phyloP scores from a whole-genome alignment of 495 filamentous ascomycete species.

The Daldinia concentrica region DNA sequence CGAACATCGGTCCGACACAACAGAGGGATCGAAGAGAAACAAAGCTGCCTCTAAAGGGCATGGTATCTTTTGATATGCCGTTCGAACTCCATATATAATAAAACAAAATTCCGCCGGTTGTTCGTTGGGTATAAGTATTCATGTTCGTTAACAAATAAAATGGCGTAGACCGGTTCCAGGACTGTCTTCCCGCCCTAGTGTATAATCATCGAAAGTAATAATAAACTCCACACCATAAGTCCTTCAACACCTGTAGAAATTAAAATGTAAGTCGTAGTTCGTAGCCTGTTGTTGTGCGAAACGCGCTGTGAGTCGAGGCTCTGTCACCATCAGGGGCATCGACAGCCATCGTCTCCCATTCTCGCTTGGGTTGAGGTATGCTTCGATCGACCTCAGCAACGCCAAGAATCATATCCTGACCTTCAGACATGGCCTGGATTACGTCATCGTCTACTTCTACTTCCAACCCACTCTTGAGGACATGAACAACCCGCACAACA shows the following conservation, averaged over 20 bases:
- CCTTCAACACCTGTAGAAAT: slow-evolving; percentile 19
- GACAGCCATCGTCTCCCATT: slow-evolving; percentile 63
- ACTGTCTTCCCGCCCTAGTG: slow-evolving; percentile 22
- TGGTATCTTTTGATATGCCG: slow-evolving; percentile 42
- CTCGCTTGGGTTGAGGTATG: slow-evolving; percentile 52
- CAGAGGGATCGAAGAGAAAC: slow-evolving; percentile 30
- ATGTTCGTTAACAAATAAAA: slow-evolving; percentile 38
- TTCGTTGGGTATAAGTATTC: slow-evolving; percentile 41
- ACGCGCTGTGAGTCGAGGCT: slow-evolving; percentile 48
- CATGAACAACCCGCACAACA: slow-evolving; percentile 73
- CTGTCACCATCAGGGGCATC: slow-evolving; percentile 54
- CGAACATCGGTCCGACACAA: slow-evolving; percentile 29
- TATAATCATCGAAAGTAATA: slow-evolving; percentile 30
- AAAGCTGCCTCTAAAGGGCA: slow-evolving; percentile 27
- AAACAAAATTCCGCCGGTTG: slow-evolving; percentile 39
- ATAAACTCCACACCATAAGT: slow-evolving; percentile 23
- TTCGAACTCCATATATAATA: slow-evolving; percentile 39
- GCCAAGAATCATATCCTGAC: slow-evolving; percentile 82
- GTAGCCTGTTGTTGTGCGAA: slow-evolving; percentile 49
- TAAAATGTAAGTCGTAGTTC: slow-evolving; percentile 62
- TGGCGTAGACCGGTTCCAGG: slow-evolving; percentile 13
- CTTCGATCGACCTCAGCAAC: slow-evolving; percentile 51
- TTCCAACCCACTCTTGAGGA: slow-evolving; percentile 76
- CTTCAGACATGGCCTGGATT: slow-evolving; percentile 84
- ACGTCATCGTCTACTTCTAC: slow-evolving; percentile 93